Evolutionary conservation across 805 yeast genomes (phyloP).

Genomic region (Spathaspora hagerdaliae): DNA sequence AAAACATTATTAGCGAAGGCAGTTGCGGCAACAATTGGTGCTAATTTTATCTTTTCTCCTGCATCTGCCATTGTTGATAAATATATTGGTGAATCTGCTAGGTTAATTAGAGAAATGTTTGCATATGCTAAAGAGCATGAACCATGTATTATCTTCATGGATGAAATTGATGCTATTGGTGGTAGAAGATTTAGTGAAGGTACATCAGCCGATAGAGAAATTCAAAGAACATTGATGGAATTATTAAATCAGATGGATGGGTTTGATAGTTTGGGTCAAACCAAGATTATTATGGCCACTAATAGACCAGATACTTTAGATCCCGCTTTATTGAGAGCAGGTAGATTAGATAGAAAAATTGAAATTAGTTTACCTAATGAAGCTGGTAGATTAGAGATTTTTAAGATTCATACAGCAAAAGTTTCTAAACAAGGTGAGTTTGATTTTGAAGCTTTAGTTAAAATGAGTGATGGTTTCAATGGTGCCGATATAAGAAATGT

Average conservation of each 20-base stretch:
- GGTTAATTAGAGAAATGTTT: slow-evolving; percentile 96
- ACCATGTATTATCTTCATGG: slow-evolving; percentile 98
- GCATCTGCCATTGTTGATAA: slow-evolving; percentile 98
- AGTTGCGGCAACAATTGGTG: slow-evolving; percentile 97
- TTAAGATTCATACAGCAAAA: slow-evolving; percentile 85
- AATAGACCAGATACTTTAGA: slow-evolving; percentile 97
- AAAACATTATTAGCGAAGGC: slow-evolving; percentile 95
- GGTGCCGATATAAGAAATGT: slow-evolving; percentile 98
- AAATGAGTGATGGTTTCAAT: slow-evolving; percentile 98
- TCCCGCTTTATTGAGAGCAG: slow-evolving; percentile 96
- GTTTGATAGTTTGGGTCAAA: slow-evolving; percentile 92
- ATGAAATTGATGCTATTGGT: slow-evolving; percentile 98
- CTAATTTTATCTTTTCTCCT: slow-evolving; percentile 96
- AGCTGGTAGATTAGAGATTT: slow-evolving; percentile 88
- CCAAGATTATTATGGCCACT: slow-evolving; percentile 98
- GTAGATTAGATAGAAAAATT: slow-evolving; percentile 93
- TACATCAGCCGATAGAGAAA: slow-evolving; percentile 97
- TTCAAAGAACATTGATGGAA: slow-evolving; percentile 97
- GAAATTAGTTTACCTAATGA: slow-evolving; percentile 96
- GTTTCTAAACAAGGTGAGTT: slow-evolving; percentile 91
- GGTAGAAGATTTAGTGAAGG: slow-evolving; percentile 98
- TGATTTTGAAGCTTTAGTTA: slow-evolving; percentile 94
- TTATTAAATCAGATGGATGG: slow-evolving; percentile 98
- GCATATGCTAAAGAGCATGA: slow-evolving; percentile 97
- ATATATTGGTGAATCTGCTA: slow-evolving; percentile 96